These are phyloP conservation scores for Eucalyptus regnans DNA, from an alignment of 345 rosid genomes.

Conservation along the genomic window DNA sequence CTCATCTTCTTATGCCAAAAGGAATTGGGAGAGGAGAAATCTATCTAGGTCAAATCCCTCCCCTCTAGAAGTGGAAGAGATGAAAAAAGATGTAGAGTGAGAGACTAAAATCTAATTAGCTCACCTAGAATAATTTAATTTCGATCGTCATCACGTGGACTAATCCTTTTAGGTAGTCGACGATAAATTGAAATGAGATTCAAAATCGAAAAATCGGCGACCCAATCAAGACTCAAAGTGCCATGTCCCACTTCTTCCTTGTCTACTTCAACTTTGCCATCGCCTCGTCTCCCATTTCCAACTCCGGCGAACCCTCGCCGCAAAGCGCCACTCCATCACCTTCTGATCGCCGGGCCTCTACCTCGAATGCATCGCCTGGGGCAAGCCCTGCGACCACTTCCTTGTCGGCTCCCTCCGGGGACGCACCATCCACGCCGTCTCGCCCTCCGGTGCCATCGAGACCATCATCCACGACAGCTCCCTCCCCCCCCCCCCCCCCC, in stretches of 20 bases:
- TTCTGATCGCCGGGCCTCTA: conserved; percentile 53
- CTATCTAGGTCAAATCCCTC: too few species aligned
- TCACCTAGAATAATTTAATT: neutral
- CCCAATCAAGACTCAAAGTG: neutral
- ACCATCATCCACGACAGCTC: conserved; percentile 33
- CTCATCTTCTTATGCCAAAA: too few species aligned
- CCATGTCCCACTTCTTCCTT: neutral
- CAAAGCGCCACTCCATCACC: conserved; percentile 30
- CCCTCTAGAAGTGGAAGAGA: too few species aligned
- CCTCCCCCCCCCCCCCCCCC: conserved; percentile 5
- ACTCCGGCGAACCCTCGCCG: neutral
- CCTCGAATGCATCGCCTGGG: conserved; percentile 52
- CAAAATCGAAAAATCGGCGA: neutral
- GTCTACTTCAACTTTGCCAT: fast-evolving
- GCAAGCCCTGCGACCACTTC: conserved; percentile 48
- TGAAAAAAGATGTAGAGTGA: too few species aligned
- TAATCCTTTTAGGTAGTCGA: neutral
- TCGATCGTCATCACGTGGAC: neutral
- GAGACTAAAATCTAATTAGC: neutral
- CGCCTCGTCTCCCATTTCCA: neutral
- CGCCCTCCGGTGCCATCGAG: conserved; percentile 59
- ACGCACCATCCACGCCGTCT: conserved; percentile 47
- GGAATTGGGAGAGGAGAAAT: fast-evolving
- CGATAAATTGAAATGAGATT: too few species aligned
- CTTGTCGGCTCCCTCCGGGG: conserved; percentile 52